These are phyloP conservation scores for Barnettozyma siamensis DNA, from an alignment of 805 yeast species.

Conservation along the genomic window DNA sequence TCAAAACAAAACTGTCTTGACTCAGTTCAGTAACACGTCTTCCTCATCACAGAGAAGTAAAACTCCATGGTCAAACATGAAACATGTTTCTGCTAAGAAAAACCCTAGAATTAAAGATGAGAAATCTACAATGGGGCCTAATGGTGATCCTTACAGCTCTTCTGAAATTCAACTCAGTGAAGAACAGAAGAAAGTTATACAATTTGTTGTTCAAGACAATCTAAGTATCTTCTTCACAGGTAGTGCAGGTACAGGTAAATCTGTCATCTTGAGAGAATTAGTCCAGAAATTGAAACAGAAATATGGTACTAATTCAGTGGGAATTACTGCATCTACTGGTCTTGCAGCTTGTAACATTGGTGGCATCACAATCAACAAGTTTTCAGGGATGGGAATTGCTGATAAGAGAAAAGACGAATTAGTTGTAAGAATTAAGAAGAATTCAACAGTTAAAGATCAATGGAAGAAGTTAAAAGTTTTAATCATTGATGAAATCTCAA, in stretches of 20 bases:
- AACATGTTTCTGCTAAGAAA: conserved; percentile 1
- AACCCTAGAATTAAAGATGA: conserved; percentile 13
- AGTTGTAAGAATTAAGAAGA: conserved; percentile 37
- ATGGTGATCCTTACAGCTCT: background rate
- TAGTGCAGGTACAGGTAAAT: conserved; percentile 86
- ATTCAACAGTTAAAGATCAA: conserved; percentile 36
- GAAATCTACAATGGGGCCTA: background rate
- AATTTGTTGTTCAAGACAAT: conserved; percentile 44
- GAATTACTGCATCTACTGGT: conserved; percentile 94
- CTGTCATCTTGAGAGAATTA: conserved; percentile 58
- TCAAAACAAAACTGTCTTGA: background rate
- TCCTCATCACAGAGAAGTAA: background rate
- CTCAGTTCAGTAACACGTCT: background rate
- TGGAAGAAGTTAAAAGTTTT: conserved; percentile 71
- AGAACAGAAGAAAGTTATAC: conserved; percentile 50
- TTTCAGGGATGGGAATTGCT: conserved; percentile 79
- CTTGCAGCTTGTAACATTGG: conserved; percentile 93
- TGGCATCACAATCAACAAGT: conserved; percentile 82
- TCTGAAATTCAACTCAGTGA: conserved; percentile 25
- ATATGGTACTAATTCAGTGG: conserved; percentile 49
- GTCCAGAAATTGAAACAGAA: conserved; percentile 45
- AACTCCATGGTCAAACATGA: conserved; percentile 4
- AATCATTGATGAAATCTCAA: conserved; percentile 88
- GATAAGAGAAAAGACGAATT: conserved; percentile 40
- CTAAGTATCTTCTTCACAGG: conserved; percentile 71